Percentiles rank a stretch among this genome's conserved stretches.
Evolutionary conservation across 805 yeast species (phyloP).

Genomic region (Wickerhamiella kurtzmanii): DNA sequence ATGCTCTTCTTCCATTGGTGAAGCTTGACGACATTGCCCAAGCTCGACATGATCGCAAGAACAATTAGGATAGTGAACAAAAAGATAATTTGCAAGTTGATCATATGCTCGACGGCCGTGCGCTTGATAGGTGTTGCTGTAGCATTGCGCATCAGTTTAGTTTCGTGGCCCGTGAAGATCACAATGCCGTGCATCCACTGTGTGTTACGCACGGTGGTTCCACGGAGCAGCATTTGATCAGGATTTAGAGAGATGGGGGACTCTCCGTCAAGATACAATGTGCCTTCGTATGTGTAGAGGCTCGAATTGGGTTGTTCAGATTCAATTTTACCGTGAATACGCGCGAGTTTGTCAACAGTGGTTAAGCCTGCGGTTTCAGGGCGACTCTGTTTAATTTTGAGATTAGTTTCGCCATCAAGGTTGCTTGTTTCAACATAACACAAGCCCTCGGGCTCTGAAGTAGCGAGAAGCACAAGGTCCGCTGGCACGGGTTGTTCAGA

Average conservation of each 20-base stretch:
- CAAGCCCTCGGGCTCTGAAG: constrained; percentile 96
- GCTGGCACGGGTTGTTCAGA: constrained; percentile 93
- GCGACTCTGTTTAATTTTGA: constrained; percentile 83
- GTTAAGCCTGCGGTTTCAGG: constrained; percentile 63
- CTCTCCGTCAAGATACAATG: constrained; percentile 34
- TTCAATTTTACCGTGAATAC: constrained; percentile 44
- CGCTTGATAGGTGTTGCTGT: constrained; percentile 96
- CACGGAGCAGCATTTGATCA: constrained; percentile 82
- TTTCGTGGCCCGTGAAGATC: constrained; percentile 95
- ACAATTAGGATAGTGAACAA: constrained; percentile 67
- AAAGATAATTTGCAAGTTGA: constrained; percentile 82
- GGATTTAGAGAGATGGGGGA: constrained; percentile 57
- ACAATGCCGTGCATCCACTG: constrained; percentile 91
- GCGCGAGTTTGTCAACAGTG: constrained; percentile 45
- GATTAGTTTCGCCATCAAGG: constrained; percentile 92
- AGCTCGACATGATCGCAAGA: constrained; percentile 64
- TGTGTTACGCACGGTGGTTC: constrained; percentile 90
- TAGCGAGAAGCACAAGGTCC: constrained; percentile 67
- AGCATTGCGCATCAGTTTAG: constrained; percentile 95
- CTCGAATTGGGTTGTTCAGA: constrained; percentile 93
- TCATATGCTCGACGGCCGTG: constrained; percentile 92
- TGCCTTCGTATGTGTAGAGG: constrained; percentile 89
- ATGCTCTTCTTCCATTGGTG: constrained; percentile 39
- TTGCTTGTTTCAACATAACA: constrained; percentile 97
- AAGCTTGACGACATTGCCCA: constrained; percentile 74